These are phyloP conservation scores for Cucurbita ficifolia DNA, from an alignment of 306 rosid genomes.

Conservation along the genomic window DNA sequence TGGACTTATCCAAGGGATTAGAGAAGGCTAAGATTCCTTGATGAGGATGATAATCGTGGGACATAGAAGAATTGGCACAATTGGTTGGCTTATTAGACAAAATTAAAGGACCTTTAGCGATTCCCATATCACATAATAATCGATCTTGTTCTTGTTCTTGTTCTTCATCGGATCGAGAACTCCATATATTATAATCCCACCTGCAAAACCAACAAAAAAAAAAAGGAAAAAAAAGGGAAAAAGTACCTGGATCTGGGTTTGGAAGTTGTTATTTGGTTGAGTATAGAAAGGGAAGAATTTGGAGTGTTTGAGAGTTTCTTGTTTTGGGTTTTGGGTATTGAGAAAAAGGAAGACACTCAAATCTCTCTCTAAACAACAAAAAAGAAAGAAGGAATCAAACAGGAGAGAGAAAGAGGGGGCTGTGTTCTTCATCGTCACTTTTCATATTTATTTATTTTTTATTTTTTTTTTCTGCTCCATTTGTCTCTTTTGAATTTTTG, in stretches of 20 bases:
- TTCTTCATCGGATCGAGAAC: constrained; percentile 7
- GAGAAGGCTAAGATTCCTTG: constrained; percentile 52
- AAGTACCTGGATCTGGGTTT: neutral
- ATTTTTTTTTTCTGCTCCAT: neutral
- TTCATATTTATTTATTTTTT: neutral
- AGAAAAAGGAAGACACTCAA: neutral
- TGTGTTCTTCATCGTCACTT: neutral
- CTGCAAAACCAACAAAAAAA: neutral
- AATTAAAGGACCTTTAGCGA: constrained; percentile 25
- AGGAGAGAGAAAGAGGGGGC: neutral
- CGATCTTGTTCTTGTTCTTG: neutral
- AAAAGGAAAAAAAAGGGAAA: neutral
- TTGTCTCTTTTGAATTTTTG: neutral
- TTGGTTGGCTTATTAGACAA: constrained; percentile 6
- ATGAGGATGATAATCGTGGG: constrained; percentile 71
- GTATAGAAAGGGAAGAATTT: neutral
- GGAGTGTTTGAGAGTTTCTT: neutral
- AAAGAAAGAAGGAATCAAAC: neutral
- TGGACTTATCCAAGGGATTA: constrained; percentile 67
- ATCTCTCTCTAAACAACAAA: neutral
- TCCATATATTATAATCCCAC: neutral
- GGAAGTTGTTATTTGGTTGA: neutral
- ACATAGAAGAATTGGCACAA: constrained; percentile 61
- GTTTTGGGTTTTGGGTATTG: neutral
- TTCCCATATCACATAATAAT: constrained; percentile 37